These are phyloP conservation scores for Lumnitzera littorea DNA, from an alignment of 345 rosid genomes.

Conservation along the genomic window DNA sequence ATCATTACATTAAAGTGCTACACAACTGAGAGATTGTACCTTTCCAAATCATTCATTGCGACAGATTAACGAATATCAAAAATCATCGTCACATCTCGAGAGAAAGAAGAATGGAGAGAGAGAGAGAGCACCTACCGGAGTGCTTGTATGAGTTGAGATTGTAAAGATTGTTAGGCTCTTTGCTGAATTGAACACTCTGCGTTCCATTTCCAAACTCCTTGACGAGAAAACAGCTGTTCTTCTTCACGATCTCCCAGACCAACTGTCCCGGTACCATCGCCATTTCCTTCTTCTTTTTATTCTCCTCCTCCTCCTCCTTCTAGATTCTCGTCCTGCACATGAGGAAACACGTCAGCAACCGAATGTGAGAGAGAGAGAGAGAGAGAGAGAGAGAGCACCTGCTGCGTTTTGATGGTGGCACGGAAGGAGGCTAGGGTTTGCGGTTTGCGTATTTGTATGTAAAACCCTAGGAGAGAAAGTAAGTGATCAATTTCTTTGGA, in stretches of 20 bases:
- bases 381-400: slow-evolving; percentile 5
- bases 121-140: slow-evolving; percentile 22
- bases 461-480: too few species aligned
- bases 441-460: too few species aligned
- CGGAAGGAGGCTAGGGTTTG: neutral
- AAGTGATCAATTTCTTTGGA: too few species aligned
- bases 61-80: too few species aligned
- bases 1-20: too few species aligned
- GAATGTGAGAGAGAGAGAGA: neutral
- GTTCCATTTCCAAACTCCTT: slow-evolving; percentile 41
- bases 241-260: slow-evolving; percentile 54
- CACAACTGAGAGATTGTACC: too few species aligned
- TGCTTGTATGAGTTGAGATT: slow-evolving; percentile 54
- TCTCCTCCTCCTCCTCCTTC: neutral
- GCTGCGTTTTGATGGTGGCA: neutral
- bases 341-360: neutral
- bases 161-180: slow-evolving; percentile 48
- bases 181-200: slow-evolving; percentile 41
- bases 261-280: slow-evolving; percentile 43
- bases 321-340: neutral
- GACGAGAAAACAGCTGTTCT: slow-evolving; percentile 38
- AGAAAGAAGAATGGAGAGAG: too few species aligned
- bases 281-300: slow-evolving; percentile 20
- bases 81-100: too few species aligned
- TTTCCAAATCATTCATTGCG: too few species aligned